A percentile compares a stretch with the other conserved stretches of the same genome.
Evolutionary conservation across 1,139 yeast genomes (phyloP).

Genomic region (Yamadazyma diddensiae): DNA sequence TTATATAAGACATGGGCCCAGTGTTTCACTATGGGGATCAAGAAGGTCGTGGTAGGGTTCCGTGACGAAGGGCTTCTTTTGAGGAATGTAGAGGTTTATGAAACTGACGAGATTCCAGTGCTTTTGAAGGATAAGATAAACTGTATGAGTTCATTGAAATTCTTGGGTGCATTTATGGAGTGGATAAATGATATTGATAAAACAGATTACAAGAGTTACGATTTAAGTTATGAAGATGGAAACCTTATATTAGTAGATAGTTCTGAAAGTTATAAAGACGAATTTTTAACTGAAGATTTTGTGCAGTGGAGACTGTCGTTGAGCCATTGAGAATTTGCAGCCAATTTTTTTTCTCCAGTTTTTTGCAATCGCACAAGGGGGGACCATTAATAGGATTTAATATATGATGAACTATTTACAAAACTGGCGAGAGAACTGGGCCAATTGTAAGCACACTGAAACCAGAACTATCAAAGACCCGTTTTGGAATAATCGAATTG

Average conservation of each 20-base stretch:
- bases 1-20: constrained; percentile 88
- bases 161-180: constrained; percentile 80
- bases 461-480: constrained; percentile 9
- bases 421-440: too few relatives aligned
- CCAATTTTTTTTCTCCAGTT: too few relatives aligned
- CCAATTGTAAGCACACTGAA: not conserved
- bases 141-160: constrained; percentile 75
- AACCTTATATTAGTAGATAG: constrained; percentile 9
- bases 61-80: constrained; percentile 69
- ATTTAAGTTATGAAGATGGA: constrained; percentile 9
- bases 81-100: constrained; percentile 66
- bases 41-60: constrained; percentile 78
- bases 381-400: not conserved
- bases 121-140: constrained; percentile 56
- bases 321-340: too few relatives aligned
- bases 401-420: not conserved
- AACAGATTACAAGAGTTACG: constrained; percentile 10
- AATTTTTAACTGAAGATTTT: constrained; percentile 14
- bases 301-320: constrained; percentile 10
- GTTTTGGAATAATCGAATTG: constrained; percentile 19
- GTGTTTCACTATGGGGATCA: constrained; percentile 82
- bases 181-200: constrained; percentile 67
- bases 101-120: constrained; percentile 76
- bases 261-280: constrained; percentile 10
- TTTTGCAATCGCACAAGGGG: too few relatives aligned